phyloP scores from a whole-genome alignment of 768 basidiomycete genomes.

The Leccinum truebloodii region DNA sequence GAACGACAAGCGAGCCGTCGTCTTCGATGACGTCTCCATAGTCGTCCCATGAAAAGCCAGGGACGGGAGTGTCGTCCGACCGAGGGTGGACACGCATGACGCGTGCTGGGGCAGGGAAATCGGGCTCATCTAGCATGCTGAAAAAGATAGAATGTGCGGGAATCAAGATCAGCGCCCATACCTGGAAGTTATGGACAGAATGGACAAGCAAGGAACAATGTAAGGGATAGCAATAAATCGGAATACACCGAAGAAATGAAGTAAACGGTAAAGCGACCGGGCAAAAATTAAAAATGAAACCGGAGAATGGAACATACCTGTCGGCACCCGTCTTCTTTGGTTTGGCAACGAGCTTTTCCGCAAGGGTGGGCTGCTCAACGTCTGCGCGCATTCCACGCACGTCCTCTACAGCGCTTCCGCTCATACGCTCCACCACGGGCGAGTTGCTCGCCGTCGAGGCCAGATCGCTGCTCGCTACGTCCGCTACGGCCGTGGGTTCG shows the following conservation, averaged over 20 bases:
- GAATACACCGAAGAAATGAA: background rate
- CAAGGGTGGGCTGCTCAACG: slow-evolving; percentile 46
- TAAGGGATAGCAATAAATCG: background rate
- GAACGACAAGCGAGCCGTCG: too few relatives aligned
- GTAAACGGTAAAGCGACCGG: background rate
- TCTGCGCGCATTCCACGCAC: slow-evolving; percentile 27
- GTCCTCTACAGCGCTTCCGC: slow-evolving; percentile 34
- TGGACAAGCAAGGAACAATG: background rate
- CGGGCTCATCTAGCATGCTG: slow-evolving; percentile 66
- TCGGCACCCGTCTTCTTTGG: slow-evolving; percentile 66
- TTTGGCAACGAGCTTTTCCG: slow-evolving; percentile 66
- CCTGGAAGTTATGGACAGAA: background rate
- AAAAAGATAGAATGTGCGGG: background rate
- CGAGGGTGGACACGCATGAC: slow-evolving; percentile 68
- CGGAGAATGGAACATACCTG: slow-evolving; percentile 48
- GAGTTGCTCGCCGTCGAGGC: slow-evolving; percentile 53
- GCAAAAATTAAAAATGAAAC: background rate
- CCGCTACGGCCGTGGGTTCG: slow-evolving; percentile 29
- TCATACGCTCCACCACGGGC: slow-evolving; percentile 33
- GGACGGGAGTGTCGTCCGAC: slow-evolving; percentile 57
- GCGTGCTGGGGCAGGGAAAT: slow-evolving; percentile 55
- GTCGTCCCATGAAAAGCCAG: slow-evolving; percentile 74
- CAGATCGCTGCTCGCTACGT: slow-evolving; percentile 49
- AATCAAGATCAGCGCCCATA: slow-evolving; percentile 9
- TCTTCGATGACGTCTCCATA: too few relatives aligned